Evolutionary conservation across 2,329 filamentous ascomycete genomes (phyloP), one percentile per base, ranked within the genome.

Genomic region (Teratosphaeria epicoccoides): DNA sequence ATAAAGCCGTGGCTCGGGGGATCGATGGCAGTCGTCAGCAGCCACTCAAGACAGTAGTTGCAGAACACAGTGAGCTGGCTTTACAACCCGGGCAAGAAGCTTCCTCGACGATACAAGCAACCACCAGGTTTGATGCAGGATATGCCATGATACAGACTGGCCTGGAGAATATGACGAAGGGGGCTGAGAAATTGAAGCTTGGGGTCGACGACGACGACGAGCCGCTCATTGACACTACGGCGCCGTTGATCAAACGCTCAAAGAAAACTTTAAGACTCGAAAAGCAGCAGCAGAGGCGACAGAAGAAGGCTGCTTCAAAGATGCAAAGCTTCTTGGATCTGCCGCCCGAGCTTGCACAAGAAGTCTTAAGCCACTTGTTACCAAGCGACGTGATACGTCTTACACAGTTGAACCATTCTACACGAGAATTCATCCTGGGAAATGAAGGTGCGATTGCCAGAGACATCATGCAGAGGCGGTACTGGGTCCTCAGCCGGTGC

Each of bases 321-420:
- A 26, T 68, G 58, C 33, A 40, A 11, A 46, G 28, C 20, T 63
- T 80, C 10, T 57, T 74, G 22, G 70, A 74, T 54, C 68, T 82
- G 0, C 79, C 79, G 0, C 72, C 73, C 14, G 79, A 82, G 61
- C 64, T 82, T 1, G 53, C 80, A 2, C 61, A 76, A 24, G 68
- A 73, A 33, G 71, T 80, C 14, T 54, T 81, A 1, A 59, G 63
- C n/a, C 60, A 70, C 17, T 66, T 80, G 7, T 66, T 57, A 0
- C 77, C 79, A 0, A 75, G 72, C 63, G 77, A 81, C 43, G 57
- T 81, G 20, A 70, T 78, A 57, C 67, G 58, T 1, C 65, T 80
- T 2, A 64, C 67, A 24, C 68, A 70, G 20, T 68, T 75, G 11
- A 76, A 68, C 63, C 69, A 63, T 23, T 55, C 67, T 10, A 70